phyloP scores from a whole-genome alignment of 1,284 basidiomycete species.

The Ceratobasidium sp. region DNA sequence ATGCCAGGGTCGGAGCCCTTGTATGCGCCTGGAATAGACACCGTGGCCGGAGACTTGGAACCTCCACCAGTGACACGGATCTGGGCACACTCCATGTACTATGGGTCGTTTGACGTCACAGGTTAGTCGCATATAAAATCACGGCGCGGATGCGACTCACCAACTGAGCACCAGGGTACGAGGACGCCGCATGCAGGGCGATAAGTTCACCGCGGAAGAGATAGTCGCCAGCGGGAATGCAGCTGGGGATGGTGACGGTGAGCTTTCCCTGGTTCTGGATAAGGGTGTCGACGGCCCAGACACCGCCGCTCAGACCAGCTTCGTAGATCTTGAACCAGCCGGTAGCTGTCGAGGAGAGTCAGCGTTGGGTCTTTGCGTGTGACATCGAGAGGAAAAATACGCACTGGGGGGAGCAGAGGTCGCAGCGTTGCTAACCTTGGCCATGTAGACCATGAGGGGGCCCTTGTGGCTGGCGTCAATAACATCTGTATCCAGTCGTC shows the following conservation, averaged over 20 bases:
- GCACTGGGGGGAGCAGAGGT: constrained; percentile 42
- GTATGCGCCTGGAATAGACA: constrained; percentile 60
- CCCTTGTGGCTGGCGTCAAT: constrained; percentile 50
- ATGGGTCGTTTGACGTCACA: background rate
- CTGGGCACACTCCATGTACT: constrained; percentile 48
- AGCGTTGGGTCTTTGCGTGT: constrained; percentile 29
- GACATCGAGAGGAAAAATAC: constrained; percentile 27
- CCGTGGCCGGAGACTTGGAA: constrained; percentile 59
- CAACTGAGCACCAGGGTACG: constrained; percentile 65
- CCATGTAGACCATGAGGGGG: constrained; percentile 48
- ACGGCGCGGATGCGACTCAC: background rate
- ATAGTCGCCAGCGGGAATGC: constrained; percentile 64
- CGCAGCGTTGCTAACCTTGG: constrained; percentile 46
- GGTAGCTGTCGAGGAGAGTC: background rate
- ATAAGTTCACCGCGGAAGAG: constrained; percentile 56
- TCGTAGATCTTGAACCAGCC: constrained; percentile 44
- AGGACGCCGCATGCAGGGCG: constrained; percentile 59
- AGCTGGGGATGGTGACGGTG: constrained; percentile 63
- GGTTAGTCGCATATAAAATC: background rate
- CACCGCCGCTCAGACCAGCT: constrained; percentile 45
- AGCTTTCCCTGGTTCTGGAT: constrained; percentile 66
- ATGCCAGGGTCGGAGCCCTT: constrained; percentile 23
- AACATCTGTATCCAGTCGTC: constrained; percentile 46
- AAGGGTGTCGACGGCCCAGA: constrained; percentile 59
- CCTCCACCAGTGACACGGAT: constrained; percentile 65